Evolutionary conservation across 176 grass and related monocot species (phyloP).

Genomic region (Oropetium thomaeum): DNA sequence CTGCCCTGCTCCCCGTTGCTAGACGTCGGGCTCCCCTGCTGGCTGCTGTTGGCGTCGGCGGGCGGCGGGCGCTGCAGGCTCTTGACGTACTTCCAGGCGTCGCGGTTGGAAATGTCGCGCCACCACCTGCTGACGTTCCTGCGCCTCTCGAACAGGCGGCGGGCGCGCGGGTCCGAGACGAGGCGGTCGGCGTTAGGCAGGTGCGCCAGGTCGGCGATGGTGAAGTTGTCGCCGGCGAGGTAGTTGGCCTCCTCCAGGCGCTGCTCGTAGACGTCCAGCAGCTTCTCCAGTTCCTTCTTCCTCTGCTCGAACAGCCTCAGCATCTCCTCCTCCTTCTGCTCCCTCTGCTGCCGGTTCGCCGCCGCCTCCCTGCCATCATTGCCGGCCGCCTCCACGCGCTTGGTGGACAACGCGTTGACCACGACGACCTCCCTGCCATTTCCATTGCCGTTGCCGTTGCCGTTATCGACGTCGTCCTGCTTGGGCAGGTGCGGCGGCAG

Average conservation of each 20-base stretch:
- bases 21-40: neutral
- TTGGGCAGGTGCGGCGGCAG: conserved; percentile 29
- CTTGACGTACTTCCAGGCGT: conserved; percentile 69
- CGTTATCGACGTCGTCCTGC: conserved; percentile 3
- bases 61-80: conserved; percentile 58
- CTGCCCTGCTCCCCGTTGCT: neutral
- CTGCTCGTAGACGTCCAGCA: conserved; percentile 89
- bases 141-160: conserved; percentile 53
- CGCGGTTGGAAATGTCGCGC: conserved; percentile 49
- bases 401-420: conserved; percentile 15
- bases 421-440: neutral
- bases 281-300: conserved; percentile 63
- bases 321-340: conserved; percentile 44
- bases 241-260: conserved; percentile 56
- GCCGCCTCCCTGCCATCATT: neutral
- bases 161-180: conserved; percentile 41
- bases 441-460: neutral
- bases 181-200: conserved; percentile 76
- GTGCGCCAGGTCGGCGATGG: conserved; percentile 94
- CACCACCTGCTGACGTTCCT: conserved; percentile 74
- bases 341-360: neutral
- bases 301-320: conserved; percentile 46
- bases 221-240: conserved; percentile 82
- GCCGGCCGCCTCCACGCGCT: conserved; percentile 2
- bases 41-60: neutral